A percentile compares a stretch with the other conserved stretches of the same genome.
Evolutionary conservation across 2,329 filamentous ascomycete species (phyloP).

Genomic region (Tolypocladium sp.): DNA sequence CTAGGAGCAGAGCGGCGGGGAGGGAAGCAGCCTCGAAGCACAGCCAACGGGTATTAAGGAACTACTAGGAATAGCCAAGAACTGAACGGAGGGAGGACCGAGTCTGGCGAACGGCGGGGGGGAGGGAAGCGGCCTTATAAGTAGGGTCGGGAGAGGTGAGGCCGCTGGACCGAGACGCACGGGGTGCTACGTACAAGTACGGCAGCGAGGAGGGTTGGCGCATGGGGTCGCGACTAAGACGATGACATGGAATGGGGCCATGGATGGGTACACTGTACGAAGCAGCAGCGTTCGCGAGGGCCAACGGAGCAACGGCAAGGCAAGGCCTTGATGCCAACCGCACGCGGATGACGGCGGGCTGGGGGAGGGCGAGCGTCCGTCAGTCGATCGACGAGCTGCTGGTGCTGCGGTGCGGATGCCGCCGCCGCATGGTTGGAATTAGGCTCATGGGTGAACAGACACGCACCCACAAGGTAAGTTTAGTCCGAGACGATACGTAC

Average conservation of each 20-base stretch:
- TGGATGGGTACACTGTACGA: background rate
- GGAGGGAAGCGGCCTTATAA: background rate
- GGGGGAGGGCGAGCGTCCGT: background rate
- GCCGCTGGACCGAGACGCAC: background rate
- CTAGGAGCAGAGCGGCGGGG: background rate
- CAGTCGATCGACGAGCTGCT: background rate
- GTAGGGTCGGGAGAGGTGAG: constrained; percentile 4
- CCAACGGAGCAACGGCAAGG: background rate
- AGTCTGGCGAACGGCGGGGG: background rate
- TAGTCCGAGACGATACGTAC: background rate
- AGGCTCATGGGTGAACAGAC: background rate
- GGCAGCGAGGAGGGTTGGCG: background rate
- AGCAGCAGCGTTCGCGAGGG: background rate
- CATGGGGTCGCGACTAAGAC: background rate
- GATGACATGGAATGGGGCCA: background rate
- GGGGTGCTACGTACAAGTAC: background rate
- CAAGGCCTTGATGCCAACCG: background rate
- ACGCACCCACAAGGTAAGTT: background rate
- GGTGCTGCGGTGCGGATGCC: background rate
- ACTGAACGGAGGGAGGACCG: background rate
- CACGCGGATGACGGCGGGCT: background rate
- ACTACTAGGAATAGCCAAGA: background rate
- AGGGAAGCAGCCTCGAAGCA: background rate
- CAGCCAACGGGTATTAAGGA: background rate
- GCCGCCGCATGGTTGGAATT: background rate